These are phyloP conservation scores for Yamadazyma siamensis DNA, from an alignment of 1,139 yeast genomes.

Conservation along the genomic window DNA sequence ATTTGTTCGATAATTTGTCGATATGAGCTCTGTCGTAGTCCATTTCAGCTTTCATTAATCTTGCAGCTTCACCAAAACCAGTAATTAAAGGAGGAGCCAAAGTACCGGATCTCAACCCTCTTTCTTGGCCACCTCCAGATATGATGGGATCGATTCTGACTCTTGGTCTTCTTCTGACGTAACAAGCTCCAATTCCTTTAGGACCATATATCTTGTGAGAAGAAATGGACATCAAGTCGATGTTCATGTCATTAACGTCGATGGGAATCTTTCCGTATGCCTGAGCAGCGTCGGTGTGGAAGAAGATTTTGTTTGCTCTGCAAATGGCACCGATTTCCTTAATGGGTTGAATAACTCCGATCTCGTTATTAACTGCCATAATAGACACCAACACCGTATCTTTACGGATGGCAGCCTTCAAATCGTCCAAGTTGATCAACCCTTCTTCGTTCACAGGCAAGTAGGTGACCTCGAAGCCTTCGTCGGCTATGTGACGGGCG, in stretches of 20 bases:
- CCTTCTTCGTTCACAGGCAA: slow-evolving; percentile 84
- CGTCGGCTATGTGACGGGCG: slow-evolving; percentile 91
- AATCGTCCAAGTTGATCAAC: slow-evolving; percentile 68
- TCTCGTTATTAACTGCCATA: slow-evolving; percentile 98
- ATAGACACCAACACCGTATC: slow-evolving; percentile 90
- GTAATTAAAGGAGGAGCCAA: slow-evolving; percentile 92
- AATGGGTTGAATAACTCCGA: slow-evolving; percentile 95
- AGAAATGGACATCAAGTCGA: slow-evolving; percentile 88
- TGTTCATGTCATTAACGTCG: slow-evolving; percentile 90
- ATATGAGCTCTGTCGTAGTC: slow-evolving; percentile 74
- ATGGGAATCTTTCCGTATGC: slow-evolving; percentile 92
- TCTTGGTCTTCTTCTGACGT: slow-evolving; percentile 96
- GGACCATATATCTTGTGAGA: slow-evolving; percentile 98
- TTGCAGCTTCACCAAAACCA: slow-evolving; percentile 97
- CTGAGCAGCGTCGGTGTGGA: slow-evolving; percentile 99
- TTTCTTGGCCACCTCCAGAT: slow-evolving; percentile 98
- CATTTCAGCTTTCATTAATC: slow-evolving; percentile 72
- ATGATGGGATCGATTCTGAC: slow-evolving; percentile 94
- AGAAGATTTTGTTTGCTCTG: slow-evolving; percentile 81
- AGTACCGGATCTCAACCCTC: slow-evolving; percentile 97
- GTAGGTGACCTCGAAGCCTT: slow-evolving; percentile 94
- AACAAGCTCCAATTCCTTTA: slow-evolving; percentile 95
- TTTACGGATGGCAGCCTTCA: slow-evolving; percentile 81
- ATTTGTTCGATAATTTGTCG: slow-evolving; percentile 62
- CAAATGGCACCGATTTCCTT: slow-evolving; percentile 92